Evolutionary conservation across 2,329 filamentous ascomycete genomes (phyloP).

Genomic region (Venturia asperata): DNA sequence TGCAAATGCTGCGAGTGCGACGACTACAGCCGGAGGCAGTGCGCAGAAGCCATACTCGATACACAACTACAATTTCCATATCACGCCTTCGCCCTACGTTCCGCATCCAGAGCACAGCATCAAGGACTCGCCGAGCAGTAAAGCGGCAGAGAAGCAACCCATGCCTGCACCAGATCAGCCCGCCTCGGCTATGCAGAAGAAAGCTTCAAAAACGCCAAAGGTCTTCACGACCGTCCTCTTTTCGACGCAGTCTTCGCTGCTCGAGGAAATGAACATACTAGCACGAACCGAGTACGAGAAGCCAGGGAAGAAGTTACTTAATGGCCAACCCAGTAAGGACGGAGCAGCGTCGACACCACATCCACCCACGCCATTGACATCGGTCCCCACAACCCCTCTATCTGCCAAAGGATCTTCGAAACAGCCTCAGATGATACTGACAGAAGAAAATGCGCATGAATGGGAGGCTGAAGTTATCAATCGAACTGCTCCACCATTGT

Average conservation of each 20-base stretch:
- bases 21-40: conserved; percentile 47
- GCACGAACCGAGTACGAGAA: conserved; percentile 59
- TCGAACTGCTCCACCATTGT: conserved; percentile 65
- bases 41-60: conserved; percentile 64
- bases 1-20: conserved; percentile 46
- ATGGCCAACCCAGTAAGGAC: conserved; percentile 26
- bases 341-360: conserved; percentile 44
- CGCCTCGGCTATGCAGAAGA: conserved; percentile 41
- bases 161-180: conserved; percentile 48
- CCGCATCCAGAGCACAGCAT: conserved; percentile 52
- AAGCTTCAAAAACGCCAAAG: conserved; percentile 44
- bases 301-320: conserved; percentile 38
- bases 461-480: conserved; percentile 72
- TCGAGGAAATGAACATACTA: conserved; percentile 70
- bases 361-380: conserved; percentile 58
- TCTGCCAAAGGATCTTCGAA: conserved; percentile 57
- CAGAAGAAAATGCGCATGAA: conserved; percentile 62
- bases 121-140: conserved; percentile 20
- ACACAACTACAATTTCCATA: conserved; percentile 83
- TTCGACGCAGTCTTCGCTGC: conserved; percentile 68
- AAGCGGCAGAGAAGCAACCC: conserved; percentile 45
- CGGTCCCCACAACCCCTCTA: conserved; percentile 48
- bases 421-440: conserved; percentile 69
- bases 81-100: conserved; percentile 81
- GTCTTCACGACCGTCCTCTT: conserved; percentile 75